A percentile compares a stretch with the other conserved stretches of the same genome.
Conservation (phyloP, 192 early-diverging fungal species). For the Podila clonocystis region DNA sequence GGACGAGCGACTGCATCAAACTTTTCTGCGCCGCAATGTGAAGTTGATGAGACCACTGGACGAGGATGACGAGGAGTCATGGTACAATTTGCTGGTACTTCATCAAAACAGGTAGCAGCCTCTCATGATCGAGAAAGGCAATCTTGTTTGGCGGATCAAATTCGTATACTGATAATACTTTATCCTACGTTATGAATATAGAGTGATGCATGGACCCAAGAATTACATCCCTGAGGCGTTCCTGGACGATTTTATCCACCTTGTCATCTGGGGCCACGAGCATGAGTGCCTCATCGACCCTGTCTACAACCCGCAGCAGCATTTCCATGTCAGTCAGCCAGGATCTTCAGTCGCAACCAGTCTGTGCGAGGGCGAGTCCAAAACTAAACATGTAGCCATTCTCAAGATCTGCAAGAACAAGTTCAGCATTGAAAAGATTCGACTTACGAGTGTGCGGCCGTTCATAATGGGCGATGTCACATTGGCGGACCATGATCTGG, state of each 20-base stretch:
- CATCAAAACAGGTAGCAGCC: constrained; percentile 86
- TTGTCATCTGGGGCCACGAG: constrained; percentile 97
- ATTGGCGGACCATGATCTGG: constrained; percentile 60
- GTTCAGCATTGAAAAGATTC: constrained; percentile 80
- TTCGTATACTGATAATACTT: too few relatives aligned
- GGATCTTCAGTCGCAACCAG: constrained; percentile 94
- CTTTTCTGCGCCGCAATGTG: constrained; percentile 77
- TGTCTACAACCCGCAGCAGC: constrained; percentile 66
- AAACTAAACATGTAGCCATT: constrained; percentile 55
- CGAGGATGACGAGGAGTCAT: constrained; percentile 65
- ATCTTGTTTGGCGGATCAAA: neutral
- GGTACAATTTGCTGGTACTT: constrained; percentile 92
- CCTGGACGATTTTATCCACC: constrained; percentile 80
- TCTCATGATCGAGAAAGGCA: neutral
- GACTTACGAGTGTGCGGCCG: constrained; percentile 85
- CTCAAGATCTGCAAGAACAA: constrained; percentile 72
- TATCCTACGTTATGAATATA: constrained; percentile 9
- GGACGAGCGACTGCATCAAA: constrained; percentile 88
- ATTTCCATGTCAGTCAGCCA: constrained; percentile 89
- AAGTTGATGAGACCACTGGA: constrained; percentile 76
- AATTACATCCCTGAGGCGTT: constrained; percentile 92
- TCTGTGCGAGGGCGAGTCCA: constrained; percentile 84
- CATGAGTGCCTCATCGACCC: constrained; percentile 93
- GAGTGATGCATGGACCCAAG: constrained; percentile 79
- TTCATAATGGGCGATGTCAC: constrained; percentile 82